Conservation (phyloP, 352 stramenopile genomes). For the Globisporangium alternatum region DNA sequence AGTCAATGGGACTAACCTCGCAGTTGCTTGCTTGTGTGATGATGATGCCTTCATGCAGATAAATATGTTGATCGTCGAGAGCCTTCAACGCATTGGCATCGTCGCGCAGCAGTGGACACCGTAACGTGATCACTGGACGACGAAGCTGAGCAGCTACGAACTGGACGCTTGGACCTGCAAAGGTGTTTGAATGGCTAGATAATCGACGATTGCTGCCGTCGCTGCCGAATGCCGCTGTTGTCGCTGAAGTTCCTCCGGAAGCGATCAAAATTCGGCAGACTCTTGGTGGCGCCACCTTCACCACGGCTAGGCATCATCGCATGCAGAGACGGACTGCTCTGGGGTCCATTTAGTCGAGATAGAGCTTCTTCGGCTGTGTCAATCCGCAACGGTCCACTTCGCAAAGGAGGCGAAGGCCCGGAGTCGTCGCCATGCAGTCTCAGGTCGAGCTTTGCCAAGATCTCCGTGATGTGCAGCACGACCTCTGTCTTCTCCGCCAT, state of each 20-base stretch:
- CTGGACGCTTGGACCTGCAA: background rate
- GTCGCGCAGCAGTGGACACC: conserved; percentile 17
- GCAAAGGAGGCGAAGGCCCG: background rate
- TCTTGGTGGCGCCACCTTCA: background rate
- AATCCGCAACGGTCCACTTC: background rate
- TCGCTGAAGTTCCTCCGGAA: conserved; percentile 12
- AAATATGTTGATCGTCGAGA: conserved; percentile 64
- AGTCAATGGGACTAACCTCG: background rate
- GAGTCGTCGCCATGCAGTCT: conserved; percentile 26
- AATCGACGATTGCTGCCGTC: conserved; percentile 16
- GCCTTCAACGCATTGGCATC: conserved; percentile 42
- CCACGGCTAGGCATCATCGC: background rate
- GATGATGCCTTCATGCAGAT: conserved; percentile 27
- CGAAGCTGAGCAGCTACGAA: background rate
- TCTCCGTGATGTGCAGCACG: conserved; percentile 55
- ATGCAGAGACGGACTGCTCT: conserved; percentile 1
- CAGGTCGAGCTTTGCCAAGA: conserved; percentile 40
- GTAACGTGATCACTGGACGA: background rate
- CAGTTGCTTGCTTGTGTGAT: conserved; percentile 3
- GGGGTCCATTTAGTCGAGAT: background rate
- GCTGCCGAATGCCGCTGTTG: conserved; percentile 16
- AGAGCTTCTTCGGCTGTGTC: background rate
- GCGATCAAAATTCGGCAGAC: conserved; percentile 14
- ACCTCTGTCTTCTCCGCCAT: conserved; percentile 74
- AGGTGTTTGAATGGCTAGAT: conserved; percentile 1